Evolutionary conservation across 768 basidiomycete species (phyloP).

Genomic region (Galerina sulciceps): DNA sequence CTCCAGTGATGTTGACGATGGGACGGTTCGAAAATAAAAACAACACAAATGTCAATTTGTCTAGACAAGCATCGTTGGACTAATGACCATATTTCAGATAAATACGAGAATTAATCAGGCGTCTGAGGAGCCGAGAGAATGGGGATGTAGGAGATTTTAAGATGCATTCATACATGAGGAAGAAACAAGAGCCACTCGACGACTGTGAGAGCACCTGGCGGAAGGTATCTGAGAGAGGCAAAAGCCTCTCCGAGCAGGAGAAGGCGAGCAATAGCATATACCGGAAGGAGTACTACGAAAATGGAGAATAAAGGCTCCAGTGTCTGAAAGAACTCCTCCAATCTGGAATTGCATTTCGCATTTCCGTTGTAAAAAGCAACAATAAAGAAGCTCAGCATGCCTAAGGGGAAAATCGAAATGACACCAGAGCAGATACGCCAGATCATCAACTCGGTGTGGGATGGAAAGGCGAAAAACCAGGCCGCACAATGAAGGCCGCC

Average conservation of each 20-base stretch:
- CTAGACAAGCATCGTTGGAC: too few relatives aligned
- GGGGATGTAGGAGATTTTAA: too few relatives aligned
- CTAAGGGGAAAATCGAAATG: background rate
- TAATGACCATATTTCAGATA: too few relatives aligned
- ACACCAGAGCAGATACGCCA: background rate
- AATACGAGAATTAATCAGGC: too few relatives aligned
- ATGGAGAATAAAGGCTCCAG: background rate
- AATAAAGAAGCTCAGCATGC: background rate
- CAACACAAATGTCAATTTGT: too few relatives aligned
- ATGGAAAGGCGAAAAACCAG: conserved; percentile 26
- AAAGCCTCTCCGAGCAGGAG: too few relatives aligned
- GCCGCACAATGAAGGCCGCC: conserved; percentile 30
- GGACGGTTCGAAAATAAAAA: too few relatives aligned
- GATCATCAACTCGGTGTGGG: background rate
- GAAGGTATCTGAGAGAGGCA: background rate
- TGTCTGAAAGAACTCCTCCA: background rate
- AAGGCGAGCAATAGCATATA: background rate
- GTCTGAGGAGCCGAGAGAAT: too few relatives aligned
- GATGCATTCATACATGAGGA: background rate
- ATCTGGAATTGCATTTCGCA: background rate
- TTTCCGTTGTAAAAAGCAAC: background rate
- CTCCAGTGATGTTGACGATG: too few relatives aligned
- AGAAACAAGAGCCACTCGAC: background rate
- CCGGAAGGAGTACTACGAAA: background rate
- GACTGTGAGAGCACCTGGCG: background rate